phyloP scores from a whole-genome alignment of 75 land plant genomes.

The Pinus taeda region DNA sequence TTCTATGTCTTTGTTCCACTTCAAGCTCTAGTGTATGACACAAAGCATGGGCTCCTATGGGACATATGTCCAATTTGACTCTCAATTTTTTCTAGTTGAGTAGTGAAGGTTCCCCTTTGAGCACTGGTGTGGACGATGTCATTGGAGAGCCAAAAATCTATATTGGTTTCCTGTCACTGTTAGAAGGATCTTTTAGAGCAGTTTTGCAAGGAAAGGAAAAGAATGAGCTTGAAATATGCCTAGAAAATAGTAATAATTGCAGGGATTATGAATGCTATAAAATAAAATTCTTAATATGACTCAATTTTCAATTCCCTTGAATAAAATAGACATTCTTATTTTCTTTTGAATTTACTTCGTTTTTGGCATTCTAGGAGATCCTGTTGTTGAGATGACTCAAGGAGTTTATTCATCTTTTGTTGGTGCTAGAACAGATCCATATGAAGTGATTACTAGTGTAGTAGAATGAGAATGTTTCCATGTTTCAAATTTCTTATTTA shows the following conservation, averaged over 20 bases:
- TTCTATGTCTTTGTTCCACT: constrained; percentile 75
- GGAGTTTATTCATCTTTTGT: constrained; percentile 64
- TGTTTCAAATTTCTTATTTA: neutral
- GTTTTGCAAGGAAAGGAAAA: constrained; percentile 75
- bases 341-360: neutral
- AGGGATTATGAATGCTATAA: neutral
- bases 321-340: neutral
- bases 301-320: neutral
- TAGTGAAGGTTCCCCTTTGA: constrained; percentile 33
- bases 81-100: constrained; percentile 81
- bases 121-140: constrained; percentile 6
- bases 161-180: constrained; percentile 66
- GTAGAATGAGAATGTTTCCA: constrained; percentile 46
- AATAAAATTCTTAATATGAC: neutral
- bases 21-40: constrained; percentile 97
- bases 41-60: constrained; percentile 86
- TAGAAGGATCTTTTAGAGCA: constrained; percentile 81
- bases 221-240: constrained; percentile 73
- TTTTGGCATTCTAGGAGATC: constrained; percentile 51
- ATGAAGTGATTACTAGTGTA: constrained; percentile 74
- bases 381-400: constrained; percentile 48
- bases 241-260: constrained; percentile 68
- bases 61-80: constrained; percentile 74
- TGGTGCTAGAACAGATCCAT: constrained; percentile 71
- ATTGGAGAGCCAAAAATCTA: constrained; percentile 24